Evolutionary conservation across 352 stramenopile genomes (phyloP).

Genomic region (Globisporangium lucens): DNA sequence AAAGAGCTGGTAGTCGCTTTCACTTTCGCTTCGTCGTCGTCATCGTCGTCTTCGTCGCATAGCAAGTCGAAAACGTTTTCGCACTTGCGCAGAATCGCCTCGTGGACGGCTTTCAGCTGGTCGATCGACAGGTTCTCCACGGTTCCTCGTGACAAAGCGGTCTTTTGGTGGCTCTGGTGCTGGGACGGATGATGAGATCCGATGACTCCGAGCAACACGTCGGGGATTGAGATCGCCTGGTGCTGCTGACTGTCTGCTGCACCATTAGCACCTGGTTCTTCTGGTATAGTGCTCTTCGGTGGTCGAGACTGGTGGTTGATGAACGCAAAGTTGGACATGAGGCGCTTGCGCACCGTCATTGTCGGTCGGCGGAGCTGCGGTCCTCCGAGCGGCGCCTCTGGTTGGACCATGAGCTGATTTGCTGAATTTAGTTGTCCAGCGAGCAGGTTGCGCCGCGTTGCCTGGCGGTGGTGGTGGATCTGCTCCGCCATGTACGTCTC

Average conservation of each 20-base stretch:
- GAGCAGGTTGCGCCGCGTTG: constrained; percentile 26
- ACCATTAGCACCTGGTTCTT: background rate
- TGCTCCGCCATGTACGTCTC: constrained; percentile 63
- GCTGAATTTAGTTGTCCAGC: background rate
- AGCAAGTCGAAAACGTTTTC: constrained; percentile 64
- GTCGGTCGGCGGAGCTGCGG: constrained; percentile 9
- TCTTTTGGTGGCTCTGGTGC: constrained; percentile 11
- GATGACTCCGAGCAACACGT: constrained; percentile 42
- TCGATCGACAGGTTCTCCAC: constrained; percentile 13
- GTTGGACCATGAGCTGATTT: background rate
- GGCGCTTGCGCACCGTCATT: constrained; percentile 1
- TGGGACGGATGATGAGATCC: constrained; percentile 17
- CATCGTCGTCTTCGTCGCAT: constrained; percentile 41
- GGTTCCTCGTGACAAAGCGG: background rate
- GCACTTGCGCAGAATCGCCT: constrained; percentile 38
- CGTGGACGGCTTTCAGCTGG: constrained; percentile 20
- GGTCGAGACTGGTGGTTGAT: constrained; percentile 3
- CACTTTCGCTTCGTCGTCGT: constrained; percentile 18
- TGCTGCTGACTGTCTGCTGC: background rate
- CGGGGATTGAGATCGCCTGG: constrained; percentile 34
- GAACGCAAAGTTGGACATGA: constrained; percentile 16
- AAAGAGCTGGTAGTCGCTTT: background rate
- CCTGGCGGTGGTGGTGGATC: constrained; percentile 42
- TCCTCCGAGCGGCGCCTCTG: constrained; percentile 2
- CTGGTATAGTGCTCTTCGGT: background rate